phyloP scores from a whole-genome alignment of 139 green algal species.

The Astrephomene gubernaculifera region DNA sequence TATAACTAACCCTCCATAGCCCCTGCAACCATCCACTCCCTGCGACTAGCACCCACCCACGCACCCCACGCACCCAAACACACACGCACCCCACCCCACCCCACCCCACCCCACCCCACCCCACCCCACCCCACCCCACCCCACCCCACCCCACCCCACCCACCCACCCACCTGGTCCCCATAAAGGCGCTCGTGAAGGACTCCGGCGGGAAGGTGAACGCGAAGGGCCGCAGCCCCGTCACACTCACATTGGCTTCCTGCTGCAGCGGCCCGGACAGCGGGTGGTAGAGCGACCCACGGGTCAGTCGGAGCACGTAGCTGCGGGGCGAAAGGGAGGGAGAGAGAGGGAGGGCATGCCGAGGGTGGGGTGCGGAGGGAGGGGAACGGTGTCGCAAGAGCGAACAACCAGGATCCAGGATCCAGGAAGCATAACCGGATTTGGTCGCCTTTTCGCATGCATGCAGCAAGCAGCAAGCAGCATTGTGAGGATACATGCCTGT shows the following conservation, averaged over 20 bases:
- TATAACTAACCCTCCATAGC: no score
- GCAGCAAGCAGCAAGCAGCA: not conserved
- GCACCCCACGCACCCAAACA: no score
- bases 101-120: no score
- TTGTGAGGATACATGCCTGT: no score
- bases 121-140: no score
- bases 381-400: no score
- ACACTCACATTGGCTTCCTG: not conserved
- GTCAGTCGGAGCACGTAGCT: constrained; percentile 52
- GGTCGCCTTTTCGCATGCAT: not conserved
- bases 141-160: no score
- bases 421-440: not conserved
- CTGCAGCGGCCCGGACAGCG: constrained; percentile 38
- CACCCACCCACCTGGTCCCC: not conserved
- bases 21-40: no score
- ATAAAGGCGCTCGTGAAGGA: not conserved
- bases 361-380: no score
- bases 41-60: no score
- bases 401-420: no score
- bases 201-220: not conserved
- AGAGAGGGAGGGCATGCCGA: not conserved
- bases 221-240: constrained; percentile 14
- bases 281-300: constrained; percentile 48
- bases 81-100: no score
- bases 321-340: not conserved